Base-by-base conservation (phyloP, 1,284 basidiomycete species). In the Ustilago nuda region DNA sequence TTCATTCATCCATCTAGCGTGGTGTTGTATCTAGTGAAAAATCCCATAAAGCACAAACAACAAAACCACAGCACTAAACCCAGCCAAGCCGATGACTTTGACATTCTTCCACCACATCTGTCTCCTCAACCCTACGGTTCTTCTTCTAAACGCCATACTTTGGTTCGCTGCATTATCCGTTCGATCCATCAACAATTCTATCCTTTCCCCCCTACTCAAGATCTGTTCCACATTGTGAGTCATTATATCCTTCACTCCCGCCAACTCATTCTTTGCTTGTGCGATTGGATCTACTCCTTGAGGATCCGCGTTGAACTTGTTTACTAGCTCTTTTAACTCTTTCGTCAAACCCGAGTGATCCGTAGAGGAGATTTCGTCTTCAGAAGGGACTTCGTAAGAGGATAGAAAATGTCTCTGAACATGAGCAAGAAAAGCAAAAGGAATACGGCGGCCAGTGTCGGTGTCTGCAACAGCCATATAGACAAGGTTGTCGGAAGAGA, bases 211-310 rank as follows among this genome's bases (percentile, higher is more conserved):
- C 46, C 97, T 89, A 65, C 90, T 92, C 45, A 99, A 89, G 79
- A 99, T 97, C 87, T 94, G 92, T 56, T 85, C 85, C 1, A 86
- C 79, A 46, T 86, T 86, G 53, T 86, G 72, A 11, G 97, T 95
- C 94, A 98, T 97, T 87, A 98, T 94, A 81, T 96, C 93, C 87
- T 98, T 98, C 55, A 96, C 94, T 81, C 95, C 92, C 72, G 92
- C 92, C 36, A 99, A 89, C 85, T 99, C 95, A 9, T 89, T 90
- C 84, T 95, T 94, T 2, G 97, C 96, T 74, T 93, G 92, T 37
- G 91, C 88, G 66, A 98, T 91, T 66, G 95, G 94, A 85, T 99
- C 96, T 6, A 60, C 32, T n/a, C 89, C 88, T 8, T 94, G 93
- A n/a, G 94, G 94, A 15, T 91, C 88, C 41, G 92, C 92, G 83